Conservation (phyloP, 108 stramenopile genomes). For the Stephanodiscus minutulus region DNA sequence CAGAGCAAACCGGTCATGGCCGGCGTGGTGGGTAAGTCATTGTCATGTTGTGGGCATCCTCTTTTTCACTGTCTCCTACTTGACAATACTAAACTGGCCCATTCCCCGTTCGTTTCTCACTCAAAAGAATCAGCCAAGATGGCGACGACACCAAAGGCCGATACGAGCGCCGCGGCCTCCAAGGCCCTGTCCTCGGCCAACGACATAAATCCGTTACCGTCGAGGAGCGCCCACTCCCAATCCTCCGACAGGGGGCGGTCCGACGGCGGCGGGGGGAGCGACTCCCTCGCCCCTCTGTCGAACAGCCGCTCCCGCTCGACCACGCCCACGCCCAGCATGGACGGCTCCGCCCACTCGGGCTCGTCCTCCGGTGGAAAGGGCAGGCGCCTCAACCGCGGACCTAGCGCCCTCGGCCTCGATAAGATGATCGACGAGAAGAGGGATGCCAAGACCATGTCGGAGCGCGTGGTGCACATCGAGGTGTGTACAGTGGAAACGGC, state of each 20-base stretch:
- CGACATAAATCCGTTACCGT: slow-evolving; percentile 8
- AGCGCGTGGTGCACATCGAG: slow-evolving; percentile 53
- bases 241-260: background rate
- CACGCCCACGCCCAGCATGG: slow-evolving; percentile 45
- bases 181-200: slow-evolving; percentile 1
- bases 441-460: slow-evolving; percentile 53
- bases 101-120: background rate
- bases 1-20: background rate
- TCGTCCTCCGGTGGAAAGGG: slow-evolving; percentile 8
- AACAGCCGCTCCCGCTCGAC: slow-evolving; percentile 26
- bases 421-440: slow-evolving; percentile 57
- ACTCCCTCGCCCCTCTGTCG: background rate
- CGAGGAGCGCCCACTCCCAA: background rate
- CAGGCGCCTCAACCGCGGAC: slow-evolving; percentile 18
- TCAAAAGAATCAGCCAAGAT: background rate
- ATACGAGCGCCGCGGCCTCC: slow-evolving; percentile 9
- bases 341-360: slow-evolving; percentile 37
- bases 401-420: slow-evolving; percentile 47
- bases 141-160: background rate
- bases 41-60: background rate
- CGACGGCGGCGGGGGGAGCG: background rate
- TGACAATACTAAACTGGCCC: background rate
- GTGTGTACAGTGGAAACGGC: slow-evolving; percentile 9
- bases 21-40: background rate
- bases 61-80: background rate